phyloP scores from a whole-genome alignment of 1,284 basidiomycete species.

The Leucocoprinus gongylophorus region DNA sequence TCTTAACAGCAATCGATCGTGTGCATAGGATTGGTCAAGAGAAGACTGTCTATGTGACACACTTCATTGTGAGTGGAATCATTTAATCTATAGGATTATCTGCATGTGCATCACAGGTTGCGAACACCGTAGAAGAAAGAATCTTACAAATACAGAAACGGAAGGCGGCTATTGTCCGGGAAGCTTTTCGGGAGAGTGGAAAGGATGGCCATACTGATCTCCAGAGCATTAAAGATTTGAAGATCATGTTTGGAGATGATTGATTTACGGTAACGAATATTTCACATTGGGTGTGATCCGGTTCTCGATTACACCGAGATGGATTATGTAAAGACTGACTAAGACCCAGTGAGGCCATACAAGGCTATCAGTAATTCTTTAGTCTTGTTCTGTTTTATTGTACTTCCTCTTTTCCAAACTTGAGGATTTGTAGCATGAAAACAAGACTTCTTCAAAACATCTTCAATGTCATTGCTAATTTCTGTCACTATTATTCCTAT shows the following conservation, averaged over 20 bases:
- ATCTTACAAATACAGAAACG: slow-evolving; percentile 86
- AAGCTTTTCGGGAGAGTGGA: slow-evolving; percentile 56
- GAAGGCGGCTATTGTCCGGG: slow-evolving; percentile 80
- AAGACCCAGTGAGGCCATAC: no score
- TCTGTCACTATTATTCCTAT: no score
- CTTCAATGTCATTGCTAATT: no score
- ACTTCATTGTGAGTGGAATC: slow-evolving; percentile 68
- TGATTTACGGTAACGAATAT: no score
- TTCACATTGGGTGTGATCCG: no score
- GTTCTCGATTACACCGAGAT: no score
- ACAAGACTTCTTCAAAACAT: no score
- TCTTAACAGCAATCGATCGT: slow-evolving; percentile 57
- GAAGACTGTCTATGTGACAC: slow-evolving; percentile 80
- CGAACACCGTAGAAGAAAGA: slow-evolving; percentile 71
- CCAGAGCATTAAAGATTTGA: slow-evolving; percentile 71
- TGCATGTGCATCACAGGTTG: slow-evolving; percentile 37
- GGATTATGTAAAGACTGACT: no score
- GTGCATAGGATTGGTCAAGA: slow-evolving; percentile 84
- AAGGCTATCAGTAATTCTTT: no score
- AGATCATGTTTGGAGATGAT: slow-evolving; percentile 60
- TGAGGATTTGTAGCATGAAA: no score
- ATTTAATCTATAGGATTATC: not conserved
- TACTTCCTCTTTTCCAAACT: no score
- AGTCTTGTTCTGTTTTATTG: no score
- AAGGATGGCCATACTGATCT: slow-evolving; percentile 39